Evolutionary conservation across 1,139 yeast species (phyloP).

Genomic region (Scheffersomyces titani): DNA sequence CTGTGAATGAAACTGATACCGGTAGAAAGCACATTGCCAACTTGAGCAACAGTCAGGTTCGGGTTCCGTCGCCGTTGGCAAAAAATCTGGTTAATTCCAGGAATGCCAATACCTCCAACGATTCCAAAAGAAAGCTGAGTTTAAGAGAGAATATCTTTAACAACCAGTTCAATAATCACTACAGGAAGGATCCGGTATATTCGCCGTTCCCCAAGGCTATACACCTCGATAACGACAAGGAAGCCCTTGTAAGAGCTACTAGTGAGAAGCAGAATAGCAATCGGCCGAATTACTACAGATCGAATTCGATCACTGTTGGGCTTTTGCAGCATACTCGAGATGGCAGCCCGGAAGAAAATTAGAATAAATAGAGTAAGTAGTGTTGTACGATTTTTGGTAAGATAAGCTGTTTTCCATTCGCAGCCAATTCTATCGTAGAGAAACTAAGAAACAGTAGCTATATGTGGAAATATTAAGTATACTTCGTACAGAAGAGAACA

Average conservation of each 20-base stretch:
- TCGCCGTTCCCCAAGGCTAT: constrained; percentile 43
- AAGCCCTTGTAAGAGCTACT: constrained; percentile 22
- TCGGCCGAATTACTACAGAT: constrained; percentile 34
- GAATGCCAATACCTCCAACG: neutral
- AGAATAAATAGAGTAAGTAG: neutral
- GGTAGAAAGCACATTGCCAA: neutral
- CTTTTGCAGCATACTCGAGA: constrained; percentile 31
- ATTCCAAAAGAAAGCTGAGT: neutral
- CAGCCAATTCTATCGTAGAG: neutral
- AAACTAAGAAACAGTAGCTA: no score
- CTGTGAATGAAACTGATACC: constrained; percentile 5
- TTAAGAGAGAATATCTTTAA: constrained; percentile 6
- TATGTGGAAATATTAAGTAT: no score
- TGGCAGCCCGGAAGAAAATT: neutral
- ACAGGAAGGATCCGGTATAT: constrained; percentile 41
- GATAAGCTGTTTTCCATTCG: neutral
- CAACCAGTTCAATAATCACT: constrained; percentile 45
- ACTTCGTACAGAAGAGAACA: no score
- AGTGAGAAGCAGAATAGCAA: constrained; percentile 19
- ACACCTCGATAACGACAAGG: constrained; percentile 40
- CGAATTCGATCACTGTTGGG: constrained; percentile 46
- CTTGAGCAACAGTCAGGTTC: neutral
- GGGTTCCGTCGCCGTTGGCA: constrained; percentile 2
- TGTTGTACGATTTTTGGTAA: neutral
- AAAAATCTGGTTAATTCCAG: neutral